Percentiles rank a stretch among this genome's conserved stretches.
Evolutionary conservation across 2,329 filamentous ascomycete species (phyloP).

Genomic region (Microsporum canis): DNA sequence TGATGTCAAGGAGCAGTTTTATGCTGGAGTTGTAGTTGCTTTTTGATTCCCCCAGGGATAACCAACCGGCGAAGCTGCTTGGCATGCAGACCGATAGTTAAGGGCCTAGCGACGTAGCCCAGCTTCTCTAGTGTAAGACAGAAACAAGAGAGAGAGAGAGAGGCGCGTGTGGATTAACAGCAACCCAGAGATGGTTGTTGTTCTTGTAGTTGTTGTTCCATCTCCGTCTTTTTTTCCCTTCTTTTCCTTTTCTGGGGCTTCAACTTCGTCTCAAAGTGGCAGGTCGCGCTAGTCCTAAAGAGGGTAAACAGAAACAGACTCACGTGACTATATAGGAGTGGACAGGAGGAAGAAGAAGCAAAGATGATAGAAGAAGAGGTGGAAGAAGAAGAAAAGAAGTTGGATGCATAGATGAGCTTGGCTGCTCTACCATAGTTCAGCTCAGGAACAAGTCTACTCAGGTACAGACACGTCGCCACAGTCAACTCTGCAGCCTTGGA

Average conservation of each 20-base stretch:
- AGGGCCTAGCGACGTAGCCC: not conserved
- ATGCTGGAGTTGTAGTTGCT: constrained; percentile 14
- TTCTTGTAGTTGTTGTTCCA: not conserved
- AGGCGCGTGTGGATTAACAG: not conserved
- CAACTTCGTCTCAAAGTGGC: not conserved
- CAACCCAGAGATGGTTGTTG: not conserved
- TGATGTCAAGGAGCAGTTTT: not conserved
- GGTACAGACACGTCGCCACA: not conserved
- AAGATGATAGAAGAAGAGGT: not conserved
- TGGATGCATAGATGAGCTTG: not conserved
- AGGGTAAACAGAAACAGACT: not conserved
- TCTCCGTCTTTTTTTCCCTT: too few relatives aligned
- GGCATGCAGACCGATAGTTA: constrained; percentile 17
- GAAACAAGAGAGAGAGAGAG: not conserved
- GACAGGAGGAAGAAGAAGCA: not conserved
- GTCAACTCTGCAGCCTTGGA: not conserved
- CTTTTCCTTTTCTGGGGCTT: not conserved
- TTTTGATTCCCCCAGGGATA: constrained; percentile 20
- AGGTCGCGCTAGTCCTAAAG: not conserved
- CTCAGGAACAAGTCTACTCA: not conserved
- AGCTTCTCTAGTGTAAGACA: not conserved
- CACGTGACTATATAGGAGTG: not conserved
- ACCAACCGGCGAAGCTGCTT: constrained; percentile 27
- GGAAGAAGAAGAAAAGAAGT: not conserved
- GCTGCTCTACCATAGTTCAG: not conserved